Conservation (phyloP, 176 grass and related monocot species). For the Aegilops sharonensis region DNA sequence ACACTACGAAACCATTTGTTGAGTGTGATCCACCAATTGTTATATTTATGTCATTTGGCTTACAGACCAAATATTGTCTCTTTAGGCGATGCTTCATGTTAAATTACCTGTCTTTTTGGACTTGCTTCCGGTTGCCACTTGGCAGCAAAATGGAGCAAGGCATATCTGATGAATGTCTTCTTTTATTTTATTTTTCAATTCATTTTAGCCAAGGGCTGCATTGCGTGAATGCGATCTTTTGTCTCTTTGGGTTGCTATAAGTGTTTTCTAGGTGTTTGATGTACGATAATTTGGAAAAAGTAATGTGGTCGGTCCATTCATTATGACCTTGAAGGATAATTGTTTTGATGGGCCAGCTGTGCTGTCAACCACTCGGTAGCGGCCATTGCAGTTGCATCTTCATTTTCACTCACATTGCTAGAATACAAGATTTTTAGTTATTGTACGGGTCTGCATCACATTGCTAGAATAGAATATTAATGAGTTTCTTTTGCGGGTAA, state of each 20-base stretch:
- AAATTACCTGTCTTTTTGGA: not conserved
- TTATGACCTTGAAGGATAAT: constrained; percentile 2
- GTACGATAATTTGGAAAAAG: not conserved
- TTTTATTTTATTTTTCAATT: not conserved
- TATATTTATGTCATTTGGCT: not conserved
- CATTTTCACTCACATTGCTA: not conserved
- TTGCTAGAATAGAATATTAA: constrained; percentile 21
- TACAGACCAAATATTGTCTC: not conserved
- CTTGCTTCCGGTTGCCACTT: not conserved
- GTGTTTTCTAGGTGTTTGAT: not conserved
- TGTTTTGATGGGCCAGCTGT: constrained; percentile 8
- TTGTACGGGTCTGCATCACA: not conserved
- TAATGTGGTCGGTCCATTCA: not conserved
- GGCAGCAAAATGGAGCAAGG: not conserved
- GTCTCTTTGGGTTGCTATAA: no score
- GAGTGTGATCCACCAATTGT: not conserved
- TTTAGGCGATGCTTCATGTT: not conserved
- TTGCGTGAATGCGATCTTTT: not conserved
- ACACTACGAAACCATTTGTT: constrained; percentile 54
- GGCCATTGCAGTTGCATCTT: not conserved
- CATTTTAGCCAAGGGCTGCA: not conserved
- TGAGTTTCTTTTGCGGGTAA: no score
- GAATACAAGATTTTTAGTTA: constrained; percentile 23
- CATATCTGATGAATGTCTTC: not conserved
- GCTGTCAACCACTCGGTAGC: not conserved